phyloP scores from a whole-genome alignment of 2,329 filamentous ascomycete species.

The Rutstroemia sp. region DNA sequence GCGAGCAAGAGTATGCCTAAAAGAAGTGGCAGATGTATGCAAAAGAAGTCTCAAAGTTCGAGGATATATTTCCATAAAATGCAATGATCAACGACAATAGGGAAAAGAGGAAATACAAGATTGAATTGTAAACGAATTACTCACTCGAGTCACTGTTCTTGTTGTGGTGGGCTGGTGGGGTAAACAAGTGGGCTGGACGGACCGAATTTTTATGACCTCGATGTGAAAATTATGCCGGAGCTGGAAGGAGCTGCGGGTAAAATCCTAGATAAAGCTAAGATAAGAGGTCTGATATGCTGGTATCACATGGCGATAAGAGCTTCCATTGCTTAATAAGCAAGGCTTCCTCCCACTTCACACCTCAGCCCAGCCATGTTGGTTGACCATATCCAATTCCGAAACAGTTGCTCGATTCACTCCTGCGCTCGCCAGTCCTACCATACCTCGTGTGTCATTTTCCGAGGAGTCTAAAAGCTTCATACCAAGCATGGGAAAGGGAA shows the following conservation, averaged over 20 bases:
- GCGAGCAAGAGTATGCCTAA: not conserved
- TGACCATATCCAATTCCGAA: not conserved
- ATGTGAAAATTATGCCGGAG: not conserved
- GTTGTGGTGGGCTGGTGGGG: not conserved
- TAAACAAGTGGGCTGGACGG: not conserved
- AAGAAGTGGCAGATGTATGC: not conserved
- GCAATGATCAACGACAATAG: not conserved
- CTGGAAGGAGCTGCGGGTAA: not conserved
- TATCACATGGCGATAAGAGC: slow-evolving; percentile 3
- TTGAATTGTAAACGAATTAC: not conserved
- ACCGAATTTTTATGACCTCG: not conserved
- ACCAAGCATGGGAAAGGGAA: too few species aligned
- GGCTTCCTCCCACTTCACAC: not conserved
- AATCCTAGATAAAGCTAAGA: not conserved
- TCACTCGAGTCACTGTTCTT: not conserved
- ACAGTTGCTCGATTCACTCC: not conserved
- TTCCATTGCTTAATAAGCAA: slow-evolving; percentile 4
- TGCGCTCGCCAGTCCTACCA: too few species aligned
- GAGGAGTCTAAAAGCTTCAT: not conserved
- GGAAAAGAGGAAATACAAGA: not conserved
- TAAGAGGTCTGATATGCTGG: not conserved
- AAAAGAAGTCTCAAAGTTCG: not conserved
- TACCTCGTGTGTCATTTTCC: too few species aligned
- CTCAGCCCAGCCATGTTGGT: not conserved
- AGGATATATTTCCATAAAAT: slow-evolving; percentile 7